These are phyloP conservation scores for Zasmidium citrigriseum DNA, from an alignment of 2,329 filamentous ascomycete genomes.

Conservation along the genomic window DNA sequence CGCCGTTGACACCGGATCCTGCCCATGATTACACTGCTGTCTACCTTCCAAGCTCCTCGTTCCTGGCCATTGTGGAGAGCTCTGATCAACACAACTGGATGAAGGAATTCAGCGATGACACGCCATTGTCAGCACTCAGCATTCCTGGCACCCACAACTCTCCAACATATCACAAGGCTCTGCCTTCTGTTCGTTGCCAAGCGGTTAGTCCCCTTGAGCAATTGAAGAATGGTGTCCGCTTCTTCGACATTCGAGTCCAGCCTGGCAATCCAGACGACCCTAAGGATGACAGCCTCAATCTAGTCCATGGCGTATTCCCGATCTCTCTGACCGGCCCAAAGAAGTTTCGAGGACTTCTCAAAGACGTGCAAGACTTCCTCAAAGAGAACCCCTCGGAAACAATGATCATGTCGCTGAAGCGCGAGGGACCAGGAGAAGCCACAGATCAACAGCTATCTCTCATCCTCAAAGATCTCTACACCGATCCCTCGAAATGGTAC, in stretches of 20 bases:
- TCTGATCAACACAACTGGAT: conserved; percentile 77
- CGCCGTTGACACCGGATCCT: conserved; percentile 41
- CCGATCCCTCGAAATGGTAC: conserved; percentile 69
- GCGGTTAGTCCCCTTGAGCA: conserved; percentile 75
- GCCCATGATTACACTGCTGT: conserved; percentile 44
- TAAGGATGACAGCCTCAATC: conserved; percentile 64
- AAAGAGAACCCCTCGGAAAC: conserved; percentile 76
- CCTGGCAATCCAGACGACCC: conserved; percentile 59
- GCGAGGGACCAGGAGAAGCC: conserved; percentile 80
- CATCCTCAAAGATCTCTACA: conserved; percentile 74
- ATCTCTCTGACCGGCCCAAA: conserved; percentile 80
- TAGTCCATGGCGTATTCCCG: conserved; percentile 90
- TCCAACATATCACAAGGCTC: conserved; percentile 77
- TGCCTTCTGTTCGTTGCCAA: conserved; percentile 93
- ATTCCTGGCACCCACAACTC: conserved; percentile 97
- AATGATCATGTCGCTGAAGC: conserved; percentile 83
- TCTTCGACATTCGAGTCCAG: conserved; percentile 87
- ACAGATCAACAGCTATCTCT: conserved; percentile 77
- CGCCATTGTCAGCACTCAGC: conserved; percentile 75
- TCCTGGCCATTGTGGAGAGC: conserved; percentile 68
- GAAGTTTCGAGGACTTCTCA: conserved; percentile 73
- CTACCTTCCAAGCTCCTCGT: conserved; percentile 39
- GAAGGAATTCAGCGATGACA: conserved; percentile 69
- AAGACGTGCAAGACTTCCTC: conserved; percentile 69
- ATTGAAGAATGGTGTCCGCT: conserved; percentile 86